Evolutionary conservation across 108 stramenopile species (phyloP).

Genomic region (Schizochytrium sp.): DNA sequence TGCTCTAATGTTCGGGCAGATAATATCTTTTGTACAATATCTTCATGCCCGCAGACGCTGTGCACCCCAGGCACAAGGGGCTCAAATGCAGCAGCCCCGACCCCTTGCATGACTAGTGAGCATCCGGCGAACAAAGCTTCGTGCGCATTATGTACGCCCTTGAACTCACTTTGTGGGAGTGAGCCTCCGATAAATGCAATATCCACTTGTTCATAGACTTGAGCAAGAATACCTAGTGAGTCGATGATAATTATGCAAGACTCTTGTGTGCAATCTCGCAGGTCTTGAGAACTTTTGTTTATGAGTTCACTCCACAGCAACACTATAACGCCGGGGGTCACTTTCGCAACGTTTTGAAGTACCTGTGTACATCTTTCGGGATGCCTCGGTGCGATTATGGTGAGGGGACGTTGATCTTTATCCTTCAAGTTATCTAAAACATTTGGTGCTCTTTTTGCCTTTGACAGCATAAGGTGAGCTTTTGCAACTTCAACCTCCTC

Average conservation of each 20-base stretch:
- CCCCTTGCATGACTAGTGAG: constrained; percentile 3
- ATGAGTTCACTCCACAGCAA: not conserved
- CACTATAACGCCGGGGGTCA: not conserved
- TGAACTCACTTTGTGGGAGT: not conserved
- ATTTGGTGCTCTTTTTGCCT: not conserved
- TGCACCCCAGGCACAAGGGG: not conserved
- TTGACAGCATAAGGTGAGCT: not conserved
- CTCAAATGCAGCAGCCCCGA: not conserved
- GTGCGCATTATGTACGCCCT: constrained; percentile 36
- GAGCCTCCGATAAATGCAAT: constrained; percentile 44
- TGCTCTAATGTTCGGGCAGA: no score
- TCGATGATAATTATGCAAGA: constrained; percentile 18
- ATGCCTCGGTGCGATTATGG: constrained; percentile 21
- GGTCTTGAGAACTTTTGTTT: not conserved
- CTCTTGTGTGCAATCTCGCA: not conserved
- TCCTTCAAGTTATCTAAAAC: not conserved
- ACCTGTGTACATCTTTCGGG: not conserved
- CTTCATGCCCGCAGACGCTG: no score
- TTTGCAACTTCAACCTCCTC: constrained; percentile 3
- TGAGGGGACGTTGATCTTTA: not conserved
- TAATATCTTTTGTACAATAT: no score
- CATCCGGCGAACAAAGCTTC: not conserved
- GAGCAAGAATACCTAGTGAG: constrained; percentile 16
- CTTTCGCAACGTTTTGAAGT: not conserved
- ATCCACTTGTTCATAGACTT: not conserved